Percentiles rank a stretch among this genome's conserved stretches.
Evolutionary conservation across 148 eudicot species (phyloP).

Genomic region (Beta vulgaris): DNA sequence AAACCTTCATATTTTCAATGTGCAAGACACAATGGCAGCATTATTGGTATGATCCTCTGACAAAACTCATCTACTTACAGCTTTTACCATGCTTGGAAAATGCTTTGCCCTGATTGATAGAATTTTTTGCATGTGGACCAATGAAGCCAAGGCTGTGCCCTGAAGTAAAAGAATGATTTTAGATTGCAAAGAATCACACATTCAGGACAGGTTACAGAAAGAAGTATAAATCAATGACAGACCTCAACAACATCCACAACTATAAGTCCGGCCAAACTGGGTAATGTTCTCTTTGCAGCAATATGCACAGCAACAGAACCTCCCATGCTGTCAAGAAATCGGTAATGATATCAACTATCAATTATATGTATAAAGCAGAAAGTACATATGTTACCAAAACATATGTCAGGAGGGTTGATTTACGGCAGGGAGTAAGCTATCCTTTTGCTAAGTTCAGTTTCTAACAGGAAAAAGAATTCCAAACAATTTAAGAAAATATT

Average conservation of each 20-base stretch:
- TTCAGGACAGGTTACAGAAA: not conserved
- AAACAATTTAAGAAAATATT: too few species aligned
- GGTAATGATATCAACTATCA: not conserved
- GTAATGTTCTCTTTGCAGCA: slow-evolving; percentile 74
- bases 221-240: slow-evolving; percentile 7
- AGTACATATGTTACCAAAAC: not conserved
- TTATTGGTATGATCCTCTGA: not conserved
- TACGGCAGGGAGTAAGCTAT: too few species aligned
- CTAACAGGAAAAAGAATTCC: too few species aligned
- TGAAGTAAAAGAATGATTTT: slow-evolving; percentile 27
- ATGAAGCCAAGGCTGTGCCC: slow-evolving; percentile 98
- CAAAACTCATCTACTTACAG: slow-evolving; percentile 43
- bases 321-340: slow-evolving; percentile 71
- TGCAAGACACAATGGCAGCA: slow-evolving; percentile 5
- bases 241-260: slow-evolving; percentile 99
- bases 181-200: not conserved
- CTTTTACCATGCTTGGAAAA: slow-evolving; percentile 76
- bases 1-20: too few species aligned
- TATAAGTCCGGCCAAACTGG: slow-evolving; percentile 75
- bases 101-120: slow-evolving; percentile 68
- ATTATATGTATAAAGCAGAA: not conserved
- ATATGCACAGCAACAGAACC: slow-evolving; percentile 91
- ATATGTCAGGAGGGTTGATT: too few species aligned
- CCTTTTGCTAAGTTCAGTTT: too few species aligned
- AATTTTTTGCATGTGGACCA: slow-evolving; percentile 89